Evolutionary conservation across 495 filamentous ascomycete species (phyloP).

Genomic region (Sordaria brevicollis): DNA sequence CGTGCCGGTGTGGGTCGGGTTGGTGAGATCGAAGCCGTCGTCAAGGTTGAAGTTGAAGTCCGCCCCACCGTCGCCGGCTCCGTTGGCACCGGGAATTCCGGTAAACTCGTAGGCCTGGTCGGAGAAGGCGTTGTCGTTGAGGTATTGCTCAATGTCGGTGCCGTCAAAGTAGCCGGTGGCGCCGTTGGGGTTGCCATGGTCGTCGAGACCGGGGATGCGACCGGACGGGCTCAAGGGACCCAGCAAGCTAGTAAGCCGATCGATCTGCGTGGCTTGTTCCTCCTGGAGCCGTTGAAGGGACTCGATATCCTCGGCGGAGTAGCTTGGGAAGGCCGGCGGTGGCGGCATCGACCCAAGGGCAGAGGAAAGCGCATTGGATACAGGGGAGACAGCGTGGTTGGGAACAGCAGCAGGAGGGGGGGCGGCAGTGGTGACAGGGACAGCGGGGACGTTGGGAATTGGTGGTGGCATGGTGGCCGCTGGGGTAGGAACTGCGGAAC

Average conservation of each 20-base stretch:
- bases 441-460: conserved; percentile 9
- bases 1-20: background rate
- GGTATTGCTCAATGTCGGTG: conserved; percentile 60
- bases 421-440: conserved; percentile 12
- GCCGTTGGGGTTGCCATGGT: conserved; percentile 26
- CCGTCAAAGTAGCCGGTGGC: conserved; percentile 30
- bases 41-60: conserved; percentile 34
- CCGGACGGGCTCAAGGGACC: conserved; percentile 73
- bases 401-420: conserved; percentile 7
- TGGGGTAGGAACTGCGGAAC: background rate
- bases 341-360: conserved; percentile 49
- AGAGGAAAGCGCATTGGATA: conserved; percentile 31
- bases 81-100: background rate
- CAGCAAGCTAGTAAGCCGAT: conserved; percentile 57
- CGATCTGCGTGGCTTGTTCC: conserved; percentile 61
- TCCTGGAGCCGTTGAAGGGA: conserved; percentile 60
- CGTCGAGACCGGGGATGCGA: conserved; percentile 61
- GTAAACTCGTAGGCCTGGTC: conserved; percentile 3
- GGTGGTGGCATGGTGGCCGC: conserved; percentile 4
- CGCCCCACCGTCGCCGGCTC: background rate
- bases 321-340: conserved; percentile 45
- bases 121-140: conserved; percentile 54
- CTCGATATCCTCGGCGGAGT: conserved; percentile 61
- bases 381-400: background rate
- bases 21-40: background rate